These are phyloP conservation scores for Leishmania major DNA, from an alignment of 208 protist species.

Conservation along the genomic window DNA sequence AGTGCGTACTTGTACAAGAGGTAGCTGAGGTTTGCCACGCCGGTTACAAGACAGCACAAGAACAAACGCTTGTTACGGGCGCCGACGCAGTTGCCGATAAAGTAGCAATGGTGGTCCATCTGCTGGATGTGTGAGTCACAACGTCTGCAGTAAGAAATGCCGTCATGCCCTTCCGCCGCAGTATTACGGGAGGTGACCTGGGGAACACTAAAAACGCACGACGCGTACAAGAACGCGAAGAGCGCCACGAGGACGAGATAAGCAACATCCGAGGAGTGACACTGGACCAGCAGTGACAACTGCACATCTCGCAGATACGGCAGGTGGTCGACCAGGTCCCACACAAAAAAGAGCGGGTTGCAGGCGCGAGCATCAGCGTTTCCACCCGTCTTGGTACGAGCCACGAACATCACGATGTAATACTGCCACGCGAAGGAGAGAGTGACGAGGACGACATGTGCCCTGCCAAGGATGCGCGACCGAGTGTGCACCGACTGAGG, in stretches of 20 bases:
- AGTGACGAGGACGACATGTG: constrained; percentile 34
- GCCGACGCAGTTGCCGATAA: constrained; percentile 73
- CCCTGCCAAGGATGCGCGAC: constrained; percentile 32
- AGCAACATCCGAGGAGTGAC: constrained; percentile 25
- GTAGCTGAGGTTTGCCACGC: constrained; percentile 51
- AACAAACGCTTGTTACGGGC: constrained; percentile 39
- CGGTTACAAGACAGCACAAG: constrained; percentile 35
- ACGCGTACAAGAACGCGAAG: constrained; percentile 41
- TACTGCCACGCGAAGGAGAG: constrained; percentile 68
- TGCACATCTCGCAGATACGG: constrained; percentile 10
- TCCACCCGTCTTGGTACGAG: constrained; percentile 13
- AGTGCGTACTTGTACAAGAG: constrained; percentile 38
- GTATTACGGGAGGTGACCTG: constrained; percentile 42
- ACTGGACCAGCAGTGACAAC: constrained; percentile 18
- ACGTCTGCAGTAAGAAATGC: constrained; percentile 5
- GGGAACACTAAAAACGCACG: constrained; percentile 50
- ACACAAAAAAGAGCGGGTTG: constrained; percentile 33
- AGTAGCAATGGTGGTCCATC: constrained; percentile 75
- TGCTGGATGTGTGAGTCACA: constrained; percentile 36
- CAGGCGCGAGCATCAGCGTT: constrained; percentile 17
- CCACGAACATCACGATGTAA: constrained; percentile 51
- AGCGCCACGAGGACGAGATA: constrained; percentile 33
- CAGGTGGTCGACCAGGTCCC: constrained; percentile 41
- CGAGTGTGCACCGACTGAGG: constrained; percentile 24
- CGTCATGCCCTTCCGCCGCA: constrained; percentile 15